These are phyloP conservation scores for Stagonosporopsis rhizophila DNA, from an alignment of 2,329 filamentous ascomycete species.

Conservation along the genomic window DNA sequence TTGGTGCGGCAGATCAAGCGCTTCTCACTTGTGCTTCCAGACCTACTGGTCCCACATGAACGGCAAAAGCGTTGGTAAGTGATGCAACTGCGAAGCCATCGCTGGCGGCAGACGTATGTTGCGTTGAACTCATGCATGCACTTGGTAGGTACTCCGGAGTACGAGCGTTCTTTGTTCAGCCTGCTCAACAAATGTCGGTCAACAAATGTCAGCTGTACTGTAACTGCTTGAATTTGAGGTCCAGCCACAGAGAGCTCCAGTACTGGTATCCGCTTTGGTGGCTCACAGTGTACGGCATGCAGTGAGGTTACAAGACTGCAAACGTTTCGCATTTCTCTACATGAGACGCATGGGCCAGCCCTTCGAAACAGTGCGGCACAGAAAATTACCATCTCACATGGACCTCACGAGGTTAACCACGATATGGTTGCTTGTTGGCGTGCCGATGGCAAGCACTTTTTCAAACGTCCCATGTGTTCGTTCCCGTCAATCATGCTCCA, in stretches of 20 bases:
- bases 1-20: constrained; percentile 19
- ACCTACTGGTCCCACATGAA: constrained; percentile 15
- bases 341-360: constrained; percentile 14
- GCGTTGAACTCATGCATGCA: constrained; percentile 13
- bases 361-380: constrained; percentile 4
- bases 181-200: constrained; percentile 7
- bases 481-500: neutral
- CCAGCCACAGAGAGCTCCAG: neutral
- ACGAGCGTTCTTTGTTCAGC: constrained; percentile 7
- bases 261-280: neutral
- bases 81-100: constrained; percentile 12
- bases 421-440: constrained; percentile 1
- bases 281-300: neutral
- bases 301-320: neutral
- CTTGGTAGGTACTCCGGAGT: constrained; percentile 5
- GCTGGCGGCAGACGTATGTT: constrained; percentile 3
- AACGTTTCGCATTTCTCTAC: constrained; percentile 11
- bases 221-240: neutral
- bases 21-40: constrained; percentile 13
- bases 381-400: constrained; percentile 7
- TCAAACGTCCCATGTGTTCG: neutral
- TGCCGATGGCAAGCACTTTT: constrained; percentile 2
- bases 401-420: constrained; percentile 1
- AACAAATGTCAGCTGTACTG: neutral
- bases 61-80: constrained; percentile 9